These are phyloP conservation scores for Anthoceros angustus DNA, from an alignment of 225 moss, liverwort and hornwort genomes.

Conservation along the genomic window DNA sequence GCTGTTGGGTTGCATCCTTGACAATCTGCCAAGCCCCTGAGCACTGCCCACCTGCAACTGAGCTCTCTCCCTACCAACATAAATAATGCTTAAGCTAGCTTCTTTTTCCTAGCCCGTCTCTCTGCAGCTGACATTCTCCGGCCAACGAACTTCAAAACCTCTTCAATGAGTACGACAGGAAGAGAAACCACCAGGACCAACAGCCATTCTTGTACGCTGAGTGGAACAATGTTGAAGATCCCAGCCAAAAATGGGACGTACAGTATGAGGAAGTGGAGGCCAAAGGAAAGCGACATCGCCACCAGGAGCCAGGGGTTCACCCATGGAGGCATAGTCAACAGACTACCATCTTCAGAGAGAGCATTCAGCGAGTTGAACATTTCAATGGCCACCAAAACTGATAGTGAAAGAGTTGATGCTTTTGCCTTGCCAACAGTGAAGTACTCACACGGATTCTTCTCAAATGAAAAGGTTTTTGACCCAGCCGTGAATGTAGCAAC, in stretches of 20 bases:
- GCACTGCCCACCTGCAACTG: too few relatives aligned
- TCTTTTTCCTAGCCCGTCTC: too few relatives aligned
- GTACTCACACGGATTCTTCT: slow-evolving; percentile 78
- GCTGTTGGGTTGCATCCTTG: too few relatives aligned
- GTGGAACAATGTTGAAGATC: slow-evolving; percentile 76
- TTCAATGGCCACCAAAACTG: slow-evolving; percentile 80
- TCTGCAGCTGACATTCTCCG: neutral
- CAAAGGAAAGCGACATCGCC: slow-evolving; percentile 66
- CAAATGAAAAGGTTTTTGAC: slow-evolving; percentile 45
- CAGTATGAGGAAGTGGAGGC: slow-evolving; percentile 69
- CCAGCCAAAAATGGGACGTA: slow-evolving; percentile 68
- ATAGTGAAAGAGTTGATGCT: slow-evolving; percentile 71
- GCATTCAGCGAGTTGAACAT: slow-evolving; percentile 97
- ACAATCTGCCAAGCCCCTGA: too few relatives aligned
- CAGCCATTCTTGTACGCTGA: slow-evolving; percentile 81
- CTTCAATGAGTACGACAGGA: slow-evolving; percentile 80
- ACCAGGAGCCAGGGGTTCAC: slow-evolving; percentile 71
- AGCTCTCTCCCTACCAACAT: too few relatives aligned
- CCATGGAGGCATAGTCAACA: slow-evolving; percentile 89
- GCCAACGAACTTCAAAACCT: slow-evolving; percentile 71
- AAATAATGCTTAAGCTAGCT: too few relatives aligned
- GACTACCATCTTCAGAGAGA: slow-evolving; percentile 76
- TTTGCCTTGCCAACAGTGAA: slow-evolving; percentile 86
- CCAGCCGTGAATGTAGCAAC: slow-evolving; percentile 77
- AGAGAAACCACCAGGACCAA: slow-evolving; percentile 68